These are phyloP conservation scores for Aphanomyces astaci DNA, from an alignment of 352 stramenopile species.

Conservation along the genomic window DNA sequence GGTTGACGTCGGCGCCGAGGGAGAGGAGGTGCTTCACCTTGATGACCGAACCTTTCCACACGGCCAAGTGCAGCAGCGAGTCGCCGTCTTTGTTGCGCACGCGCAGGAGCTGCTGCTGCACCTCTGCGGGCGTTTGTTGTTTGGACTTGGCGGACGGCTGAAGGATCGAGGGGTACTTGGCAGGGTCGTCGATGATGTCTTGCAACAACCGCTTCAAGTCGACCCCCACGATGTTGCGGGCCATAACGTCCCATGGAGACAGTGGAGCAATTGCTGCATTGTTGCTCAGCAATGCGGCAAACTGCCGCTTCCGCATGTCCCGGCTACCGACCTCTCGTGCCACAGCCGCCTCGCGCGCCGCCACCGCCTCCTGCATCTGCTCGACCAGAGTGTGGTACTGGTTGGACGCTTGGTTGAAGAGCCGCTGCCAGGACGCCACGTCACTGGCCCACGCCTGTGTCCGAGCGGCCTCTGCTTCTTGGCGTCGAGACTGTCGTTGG, in stretches of 20 bases:
- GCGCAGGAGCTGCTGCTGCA: background rate
- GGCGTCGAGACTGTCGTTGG: background rate
- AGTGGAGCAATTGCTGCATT: background rate
- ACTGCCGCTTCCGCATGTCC: background rate
- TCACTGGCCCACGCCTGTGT: background rate
- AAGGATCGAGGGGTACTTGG: conserved; percentile 27
- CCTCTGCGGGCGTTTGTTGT: background rate
- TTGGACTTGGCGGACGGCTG: conserved; percentile 23
- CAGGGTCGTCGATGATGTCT: conserved; percentile 26
- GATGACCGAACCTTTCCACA: conserved; percentile 35
- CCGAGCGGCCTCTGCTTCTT: background rate
- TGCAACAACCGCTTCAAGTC: conserved; percentile 28
- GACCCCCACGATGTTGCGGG: conserved; percentile 24
- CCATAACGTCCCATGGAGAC: background rate
- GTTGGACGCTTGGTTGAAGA: conserved; percentile 4
- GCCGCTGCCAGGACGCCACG: background rate
- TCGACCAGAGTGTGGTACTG: background rate
- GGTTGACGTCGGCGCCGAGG: conserved; percentile 37
- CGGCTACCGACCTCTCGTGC: background rate
- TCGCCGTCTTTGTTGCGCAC: conserved; percentile 30
- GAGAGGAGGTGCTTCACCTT: conserved; percentile 30
- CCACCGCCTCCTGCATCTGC: background rate
- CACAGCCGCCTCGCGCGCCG: background rate
- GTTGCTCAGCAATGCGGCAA: background rate
- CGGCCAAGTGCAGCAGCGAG: conserved; percentile 46